Conservation (phyloP, 345 rosid species). For the Eucalyptus caleyi region DNA sequence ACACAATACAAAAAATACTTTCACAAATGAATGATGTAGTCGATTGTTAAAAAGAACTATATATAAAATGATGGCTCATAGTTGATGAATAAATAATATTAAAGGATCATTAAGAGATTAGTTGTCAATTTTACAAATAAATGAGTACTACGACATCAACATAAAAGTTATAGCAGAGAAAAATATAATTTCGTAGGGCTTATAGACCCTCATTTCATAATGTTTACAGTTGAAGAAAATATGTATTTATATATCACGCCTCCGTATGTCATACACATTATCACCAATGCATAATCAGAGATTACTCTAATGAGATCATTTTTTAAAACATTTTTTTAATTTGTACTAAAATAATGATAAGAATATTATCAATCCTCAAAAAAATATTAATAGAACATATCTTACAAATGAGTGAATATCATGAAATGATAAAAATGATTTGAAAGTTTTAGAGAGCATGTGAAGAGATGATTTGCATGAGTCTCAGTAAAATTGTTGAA, state of each 20-base stretch:
- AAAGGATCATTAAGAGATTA: neutral
- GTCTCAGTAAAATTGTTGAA: too few relatives aligned
- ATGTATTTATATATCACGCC: too few relatives aligned
- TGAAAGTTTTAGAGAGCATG: too few relatives aligned
- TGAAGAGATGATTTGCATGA: too few relatives aligned
- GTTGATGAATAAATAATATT: neutral
- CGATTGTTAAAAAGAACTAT: neutral
- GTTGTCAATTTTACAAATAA: too few relatives aligned
- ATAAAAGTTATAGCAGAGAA: neutral
- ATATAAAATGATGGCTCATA: neutral
- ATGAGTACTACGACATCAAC: neutral
- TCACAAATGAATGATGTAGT: neutral
- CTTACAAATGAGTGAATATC: too few relatives aligned
- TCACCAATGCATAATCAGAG: neutral
- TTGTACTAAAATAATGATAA: too few relatives aligned
- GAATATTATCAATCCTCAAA: too few relatives aligned
- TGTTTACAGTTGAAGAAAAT: neutral
- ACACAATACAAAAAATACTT: neutral
- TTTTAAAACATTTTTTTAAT: too few relatives aligned
- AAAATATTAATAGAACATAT: too few relatives aligned
- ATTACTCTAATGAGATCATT: neutral
- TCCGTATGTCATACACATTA: neutral
- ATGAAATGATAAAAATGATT: too few relatives aligned
- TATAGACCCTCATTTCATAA: neutral
- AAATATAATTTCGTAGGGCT: neutral